Evolutionary conservation across 345 rosid species (phyloP), one percentile per base, ranked within the genome.

Genomic region (Cochlearia excelsa): DNA sequence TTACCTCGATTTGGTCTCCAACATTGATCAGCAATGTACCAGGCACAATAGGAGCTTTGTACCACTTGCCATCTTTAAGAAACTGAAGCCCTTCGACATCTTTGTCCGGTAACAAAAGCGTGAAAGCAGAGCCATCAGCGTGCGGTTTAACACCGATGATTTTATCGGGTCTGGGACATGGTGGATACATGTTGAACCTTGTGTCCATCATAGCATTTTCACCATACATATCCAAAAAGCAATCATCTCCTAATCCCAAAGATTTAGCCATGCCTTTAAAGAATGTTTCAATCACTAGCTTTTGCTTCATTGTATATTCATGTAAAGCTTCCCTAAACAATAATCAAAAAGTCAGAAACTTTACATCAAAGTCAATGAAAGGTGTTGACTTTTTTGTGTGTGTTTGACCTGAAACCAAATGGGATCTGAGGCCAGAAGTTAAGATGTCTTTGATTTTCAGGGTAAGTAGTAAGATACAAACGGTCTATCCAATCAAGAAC

Each of bases 401-500:
- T n/a, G 3, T 1, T 54, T 26, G 66, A 85, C 91, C 82, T 80
- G 61, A 85, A 87, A 11, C 41, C 46, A 35, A 60, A 40, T 7
- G 94, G 97, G 4, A 61, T 59, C 47, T 75, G 31, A 6, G 94
- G 94, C 97, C 91, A 85, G 49, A 77, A 70, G 23, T 74, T 67
- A 69, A 72, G 78, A 11, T 75, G 63, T n/a, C 65, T 52, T 57
- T 62, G 74, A 42, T 82, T 65, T 62, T 80, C 70, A 4, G 95
- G 86, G 51, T 46, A 57, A 27, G 80, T 49, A 7, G 57, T 68
- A 46, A 91, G 77, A 43, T 71, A 76, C 70, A 86, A 57, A 27
- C 88, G 76, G 65, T 84, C 90, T 3, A 65, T 82, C 95, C 95
- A 91, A 63, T 91, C 95, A 9, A 81, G 63, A 39, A 77, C 83